These are phyloP conservation scores for Didymella arachidicola DNA, from an alignment of 2,329 filamentous ascomycete species.

Conservation along the genomic window DNA sequence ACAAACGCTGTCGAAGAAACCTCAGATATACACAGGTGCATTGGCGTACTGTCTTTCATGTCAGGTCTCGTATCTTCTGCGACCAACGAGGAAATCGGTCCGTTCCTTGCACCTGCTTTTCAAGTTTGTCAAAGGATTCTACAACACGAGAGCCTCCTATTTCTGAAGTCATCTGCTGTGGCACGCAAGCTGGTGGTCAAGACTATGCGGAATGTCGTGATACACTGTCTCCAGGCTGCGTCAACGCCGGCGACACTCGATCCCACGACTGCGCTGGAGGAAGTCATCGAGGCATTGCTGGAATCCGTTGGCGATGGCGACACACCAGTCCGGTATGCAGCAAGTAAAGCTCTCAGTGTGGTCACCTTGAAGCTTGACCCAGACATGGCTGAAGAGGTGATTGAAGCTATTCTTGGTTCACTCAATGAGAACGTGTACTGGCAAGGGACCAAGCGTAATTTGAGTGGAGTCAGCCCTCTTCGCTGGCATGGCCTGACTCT, in stretches of 20 bases:
- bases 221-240: slow-evolving; percentile 65
- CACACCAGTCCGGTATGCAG: slow-evolving; percentile 86
- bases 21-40: slow-evolving; percentile 73
- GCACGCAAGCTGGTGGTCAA: slow-evolving; percentile 86
- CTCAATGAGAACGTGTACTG: slow-evolving; percentile 69
- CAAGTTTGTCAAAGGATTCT: slow-evolving; percentile 67
- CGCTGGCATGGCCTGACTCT: slow-evolving; percentile 94
- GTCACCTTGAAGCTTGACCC: slow-evolving; percentile 80
- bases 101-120: slow-evolving; percentile 72
- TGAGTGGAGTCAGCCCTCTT: slow-evolving; percentile 79
- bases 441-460: slow-evolving; percentile 63
- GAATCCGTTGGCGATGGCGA: slow-evolving; percentile 84
- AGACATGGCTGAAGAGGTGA: slow-evolving; percentile 84
- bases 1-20: slow-evolving; percentile 53
- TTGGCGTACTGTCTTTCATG: slow-evolving; percentile 81
- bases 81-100: slow-evolving; percentile 76
- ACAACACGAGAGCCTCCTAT: slow-evolving; percentile 58
- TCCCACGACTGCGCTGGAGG: slow-evolving; percentile 66
- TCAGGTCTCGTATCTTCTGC: slow-evolving; percentile 75
- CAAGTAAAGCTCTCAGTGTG: slow-evolving; percentile 90
- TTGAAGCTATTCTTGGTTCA: slow-evolving; percentile 81
- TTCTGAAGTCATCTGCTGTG: slow-evolving; percentile 75
- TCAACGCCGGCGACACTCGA: slow-evolving; percentile 46
- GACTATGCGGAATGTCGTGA: slow-evolving; percentile 76
- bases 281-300: slow-evolving; percentile 81